A percentile compares a stretch with the other conserved stretches of the same genome.
Conservation (phyloP, 2,329 filamentous ascomycete genomes). For the Exophiala oligosperma region DNA sequence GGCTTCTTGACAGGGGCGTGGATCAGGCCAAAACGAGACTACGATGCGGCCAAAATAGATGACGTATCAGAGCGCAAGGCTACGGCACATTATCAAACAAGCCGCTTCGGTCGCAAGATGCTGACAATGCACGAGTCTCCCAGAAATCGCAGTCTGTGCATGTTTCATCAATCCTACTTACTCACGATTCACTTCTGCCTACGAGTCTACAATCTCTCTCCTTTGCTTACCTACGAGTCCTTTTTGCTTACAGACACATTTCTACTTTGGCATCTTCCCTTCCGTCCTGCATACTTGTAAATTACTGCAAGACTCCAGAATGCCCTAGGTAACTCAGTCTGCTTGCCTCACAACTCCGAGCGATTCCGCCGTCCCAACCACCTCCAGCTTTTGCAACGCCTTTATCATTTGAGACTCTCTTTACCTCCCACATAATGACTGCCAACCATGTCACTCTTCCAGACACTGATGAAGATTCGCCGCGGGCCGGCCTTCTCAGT, state of each 20-base stretch:
- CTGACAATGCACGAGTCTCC: not conserved
- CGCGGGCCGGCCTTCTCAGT: constrained; percentile 40
- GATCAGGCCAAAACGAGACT: not conserved
- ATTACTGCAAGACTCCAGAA: not conserved
- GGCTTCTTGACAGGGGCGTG: too few species aligned
- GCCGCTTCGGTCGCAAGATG: not conserved
- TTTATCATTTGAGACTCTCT: not conserved
- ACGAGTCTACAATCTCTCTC: not conserved
- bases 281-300: not conserved
- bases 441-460: constrained; percentile 22
- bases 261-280: too few species aligned
- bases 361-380: not conserved
- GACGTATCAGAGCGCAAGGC: not conserved
- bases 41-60: not conserved
- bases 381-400: not conserved
- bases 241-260: too few species aligned
- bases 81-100: not conserved
- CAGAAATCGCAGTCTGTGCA: not conserved
- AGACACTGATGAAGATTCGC: constrained; percentile 28
- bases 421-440: constrained; percentile 8
- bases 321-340: not conserved
- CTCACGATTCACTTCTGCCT: not conserved
- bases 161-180: not conserved
- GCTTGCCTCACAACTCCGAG: not conserved
- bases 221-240: not conserved